Percentiles rank a stretch among this genome's conserved stretches.
Evolutionary conservation across 2,329 filamentous ascomycete genomes (phyloP).

Genomic region (Penicillium sp.): DNA sequence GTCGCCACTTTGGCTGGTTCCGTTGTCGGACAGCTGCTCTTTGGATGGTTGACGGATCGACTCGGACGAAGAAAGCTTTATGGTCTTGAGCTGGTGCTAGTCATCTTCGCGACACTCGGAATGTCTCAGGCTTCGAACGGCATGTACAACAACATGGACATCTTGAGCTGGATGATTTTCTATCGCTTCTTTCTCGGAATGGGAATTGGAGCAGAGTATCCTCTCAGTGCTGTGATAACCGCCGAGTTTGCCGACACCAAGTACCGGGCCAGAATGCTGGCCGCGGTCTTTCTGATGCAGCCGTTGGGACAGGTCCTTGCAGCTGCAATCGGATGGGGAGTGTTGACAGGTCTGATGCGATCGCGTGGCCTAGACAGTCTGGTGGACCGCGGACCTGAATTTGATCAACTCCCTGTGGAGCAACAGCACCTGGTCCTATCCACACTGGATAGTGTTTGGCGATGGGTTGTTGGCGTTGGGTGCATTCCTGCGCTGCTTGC

Average conservation of each 20-base stretch:
- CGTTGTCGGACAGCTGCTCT: slow-evolving; percentile 32
- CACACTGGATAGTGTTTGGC: slow-evolving; percentile 60
- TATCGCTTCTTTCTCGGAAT: slow-evolving; percentile 48
- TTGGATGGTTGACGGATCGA: slow-evolving; percentile 40
- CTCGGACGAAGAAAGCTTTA: slow-evolving; percentile 50
- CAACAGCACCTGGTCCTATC: slow-evolving; percentile 6
- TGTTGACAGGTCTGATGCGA: slow-evolving; percentile 64
- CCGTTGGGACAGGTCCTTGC: slow-evolving; percentile 75
- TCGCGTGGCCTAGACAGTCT: slow-evolving; percentile 55
- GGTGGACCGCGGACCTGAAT: not conserved
- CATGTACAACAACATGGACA: slow-evolving; percentile 36
- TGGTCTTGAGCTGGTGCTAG: slow-evolving; percentile 47
- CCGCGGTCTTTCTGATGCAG: slow-evolving; percentile 81
- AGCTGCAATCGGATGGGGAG: slow-evolving; percentile 73
- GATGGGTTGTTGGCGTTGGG: slow-evolving; percentile 63
- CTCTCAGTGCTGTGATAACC: slow-evolving; percentile 65
- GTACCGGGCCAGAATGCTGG: slow-evolving; percentile 75
- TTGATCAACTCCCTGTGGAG: not conserved
- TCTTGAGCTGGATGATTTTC: slow-evolving; percentile 42
- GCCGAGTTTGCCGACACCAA: slow-evolving; percentile 55
- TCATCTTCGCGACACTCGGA: slow-evolving; percentile 45
- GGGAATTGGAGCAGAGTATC: slow-evolving; percentile 66
- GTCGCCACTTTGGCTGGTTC: slow-evolving; percentile 29
- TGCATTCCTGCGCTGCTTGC: slow-evolving; percentile 63
- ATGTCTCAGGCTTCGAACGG: slow-evolving; percentile 44